Conservation (phyloP, 192 early-diverging fungal species). For the Coemansia sp. region DNA sequence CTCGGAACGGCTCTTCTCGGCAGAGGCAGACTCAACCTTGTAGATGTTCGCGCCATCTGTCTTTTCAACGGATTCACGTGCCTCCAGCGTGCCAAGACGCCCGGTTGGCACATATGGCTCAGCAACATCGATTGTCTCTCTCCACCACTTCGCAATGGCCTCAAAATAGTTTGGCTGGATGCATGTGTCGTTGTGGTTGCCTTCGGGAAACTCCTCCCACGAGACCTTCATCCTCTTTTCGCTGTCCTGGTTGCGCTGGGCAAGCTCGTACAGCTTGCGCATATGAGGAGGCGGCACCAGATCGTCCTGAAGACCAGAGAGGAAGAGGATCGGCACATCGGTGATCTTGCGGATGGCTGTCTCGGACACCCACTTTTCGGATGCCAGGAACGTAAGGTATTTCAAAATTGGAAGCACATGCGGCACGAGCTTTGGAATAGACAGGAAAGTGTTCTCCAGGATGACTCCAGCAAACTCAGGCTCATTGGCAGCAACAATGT, state of each 20-base stretch:
- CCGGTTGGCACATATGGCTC: slow-evolving; percentile 54
- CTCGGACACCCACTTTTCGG: slow-evolving; percentile 90
- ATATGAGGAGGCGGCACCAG: slow-evolving; percentile 89
- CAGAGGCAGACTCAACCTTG: slow-evolving; percentile 33
- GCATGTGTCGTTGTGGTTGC: slow-evolving; percentile 91
- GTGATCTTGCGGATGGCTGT: slow-evolving; percentile 64
- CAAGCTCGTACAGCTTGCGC: slow-evolving; percentile 68
- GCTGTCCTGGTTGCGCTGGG: slow-evolving; percentile 42
- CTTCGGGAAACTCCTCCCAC: slow-evolving; percentile 72
- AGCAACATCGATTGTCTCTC: slow-evolving; percentile 25
- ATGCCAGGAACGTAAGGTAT: slow-evolving; percentile 75
- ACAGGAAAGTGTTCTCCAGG: slow-evolving; percentile 94
- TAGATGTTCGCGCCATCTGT: slow-evolving; percentile 49
- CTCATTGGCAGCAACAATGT: slow-evolving; percentile 78
- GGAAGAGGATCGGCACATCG: slow-evolving; percentile 74
- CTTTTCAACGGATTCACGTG: slow-evolving; percentile 43
- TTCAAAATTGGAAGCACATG: slow-evolving; percentile 75
- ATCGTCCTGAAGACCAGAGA: slow-evolving; percentile 82
- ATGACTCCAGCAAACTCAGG: slow-evolving; percentile 78
- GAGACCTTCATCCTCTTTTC: slow-evolving; percentile 18
- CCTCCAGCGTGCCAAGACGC: slow-evolving; percentile 34
- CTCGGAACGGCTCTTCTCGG: slow-evolving; percentile 24
- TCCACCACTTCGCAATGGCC: slow-evolving; percentile 58
- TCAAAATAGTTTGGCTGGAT: slow-evolving; percentile 86
- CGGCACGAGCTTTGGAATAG: slow-evolving; percentile 85